phyloP scores from a whole-genome alignment of 805 yeast genomes.

The Kazachstania viticola region DNA sequence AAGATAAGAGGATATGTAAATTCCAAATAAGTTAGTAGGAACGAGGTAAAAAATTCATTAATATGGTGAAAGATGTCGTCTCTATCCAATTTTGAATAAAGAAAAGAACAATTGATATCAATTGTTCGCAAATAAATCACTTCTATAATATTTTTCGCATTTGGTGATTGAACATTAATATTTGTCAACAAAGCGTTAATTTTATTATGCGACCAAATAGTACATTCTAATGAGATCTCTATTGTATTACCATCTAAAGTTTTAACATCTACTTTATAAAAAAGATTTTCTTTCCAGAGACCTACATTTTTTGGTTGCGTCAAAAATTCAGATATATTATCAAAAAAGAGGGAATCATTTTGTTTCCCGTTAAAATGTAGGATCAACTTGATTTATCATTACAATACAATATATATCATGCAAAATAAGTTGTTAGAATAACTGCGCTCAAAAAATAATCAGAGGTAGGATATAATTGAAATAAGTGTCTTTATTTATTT shows the following conservation, averaged over 20 bases:
- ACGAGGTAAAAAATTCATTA: constrained; percentile 19
- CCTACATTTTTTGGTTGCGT: too few species aligned
- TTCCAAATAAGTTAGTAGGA: constrained; percentile 26
- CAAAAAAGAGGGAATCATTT: too few species aligned
- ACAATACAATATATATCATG: too few species aligned
- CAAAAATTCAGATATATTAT: too few species aligned
- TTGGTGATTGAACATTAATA: background rate
- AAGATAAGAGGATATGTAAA: constrained; percentile 27
- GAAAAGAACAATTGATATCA: background rate
- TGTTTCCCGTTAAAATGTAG: too few species aligned
- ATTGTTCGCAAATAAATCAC: constrained; percentile 2
- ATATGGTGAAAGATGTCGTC: constrained; percentile 7
- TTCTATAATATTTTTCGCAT: background rate
- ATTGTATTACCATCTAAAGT: background rate
- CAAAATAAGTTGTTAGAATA: too few species aligned
- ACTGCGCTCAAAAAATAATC: too few species aligned
- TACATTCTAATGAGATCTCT: constrained; percentile 1
- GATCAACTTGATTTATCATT: too few species aligned
- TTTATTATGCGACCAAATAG: constrained; percentile 2
- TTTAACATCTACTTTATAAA: background rate
- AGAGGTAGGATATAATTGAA: too few species aligned
- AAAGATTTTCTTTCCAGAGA: constrained; percentile 4
- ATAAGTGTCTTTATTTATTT: too few species aligned
- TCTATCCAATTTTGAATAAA: too few species aligned
- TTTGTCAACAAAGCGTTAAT: constrained; percentile 1